A percentile compares a stretch with the other conserved stretches of the same genome.
These are phyloP conservation scores for Euphorbia schlechtendalii DNA, from an alignment of 441 rosid genomes.

Conservation along the genomic window DNA sequence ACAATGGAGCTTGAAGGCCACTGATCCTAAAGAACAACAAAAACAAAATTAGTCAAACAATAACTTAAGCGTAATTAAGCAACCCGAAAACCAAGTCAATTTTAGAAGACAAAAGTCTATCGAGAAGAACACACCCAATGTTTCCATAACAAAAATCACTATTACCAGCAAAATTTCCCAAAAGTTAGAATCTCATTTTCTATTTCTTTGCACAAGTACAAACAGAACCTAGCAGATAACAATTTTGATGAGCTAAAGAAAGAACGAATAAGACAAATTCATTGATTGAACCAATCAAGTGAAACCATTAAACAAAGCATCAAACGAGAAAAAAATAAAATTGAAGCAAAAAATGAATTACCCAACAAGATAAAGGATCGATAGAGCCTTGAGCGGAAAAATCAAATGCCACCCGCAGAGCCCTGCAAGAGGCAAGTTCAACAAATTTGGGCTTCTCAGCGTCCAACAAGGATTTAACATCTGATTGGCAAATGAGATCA, in stretches of 20 bases:
- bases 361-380: constrained; percentile 85
- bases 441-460: too few relatives aligned
- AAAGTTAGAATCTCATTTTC: not conserved
- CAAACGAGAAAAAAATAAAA: constrained; percentile 10
- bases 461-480: too few relatives aligned
- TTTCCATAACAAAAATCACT: not conserved
- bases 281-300: constrained; percentile 1
- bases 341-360: constrained; percentile 22
- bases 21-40: constrained; percentile 19
- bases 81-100: constrained; percentile 4
- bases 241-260: not conserved
- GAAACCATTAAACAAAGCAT: constrained; percentile 10
- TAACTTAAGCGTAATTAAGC: constrained; percentile 3
- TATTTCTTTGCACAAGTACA: not conserved
- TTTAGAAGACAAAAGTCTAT: not conserved
- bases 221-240: not conserved
- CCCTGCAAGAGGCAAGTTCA: too few relatives aligned
- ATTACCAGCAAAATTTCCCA: not conserved
- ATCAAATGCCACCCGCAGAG: constrained; percentile 49
- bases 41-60: constrained; percentile 20
- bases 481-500: too few relatives aligned
- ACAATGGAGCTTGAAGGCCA: constrained; percentile 24
- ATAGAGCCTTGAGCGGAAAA: constrained; percentile 77
- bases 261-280: not conserved
- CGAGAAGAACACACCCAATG: not conserved